phyloP scores from a whole-genome alignment of 192 early-diverging fungal genomes.

The Umbelopsis vinacea region DNA sequence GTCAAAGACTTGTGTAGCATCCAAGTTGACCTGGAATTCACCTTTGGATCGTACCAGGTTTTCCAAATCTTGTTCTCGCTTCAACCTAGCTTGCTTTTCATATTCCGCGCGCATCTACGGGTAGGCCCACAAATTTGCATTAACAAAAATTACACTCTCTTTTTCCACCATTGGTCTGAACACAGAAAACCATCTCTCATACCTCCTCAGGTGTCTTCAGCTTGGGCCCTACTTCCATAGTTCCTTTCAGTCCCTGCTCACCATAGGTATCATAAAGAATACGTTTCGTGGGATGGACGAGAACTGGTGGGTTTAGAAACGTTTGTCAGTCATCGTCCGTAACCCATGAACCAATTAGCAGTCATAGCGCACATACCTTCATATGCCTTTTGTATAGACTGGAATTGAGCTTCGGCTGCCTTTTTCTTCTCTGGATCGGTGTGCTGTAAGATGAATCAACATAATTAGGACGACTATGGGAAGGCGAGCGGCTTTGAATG shows the following conservation, averaged over 20 bases:
- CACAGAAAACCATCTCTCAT: too few species aligned
- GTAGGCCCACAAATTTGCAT: background rate
- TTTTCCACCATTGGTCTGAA: too few species aligned
- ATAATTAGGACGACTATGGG: background rate
- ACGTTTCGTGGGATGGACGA: constrained; percentile 76
- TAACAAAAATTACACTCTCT: too few species aligned
- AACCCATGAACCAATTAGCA: background rate
- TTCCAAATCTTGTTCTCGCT: constrained; percentile 67
- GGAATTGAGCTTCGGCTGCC: constrained; percentile 76
- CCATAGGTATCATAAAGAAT: constrained; percentile 93
- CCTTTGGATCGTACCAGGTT: constrained; percentile 64
- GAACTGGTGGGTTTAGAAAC: constrained; percentile 52
- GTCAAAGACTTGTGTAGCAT: constrained; percentile 54
- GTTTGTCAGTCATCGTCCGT: constrained; percentile 3
- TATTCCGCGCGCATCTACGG: constrained; percentile 66
- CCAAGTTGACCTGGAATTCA: constrained; percentile 56
- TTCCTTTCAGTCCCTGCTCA: constrained; percentile 78
- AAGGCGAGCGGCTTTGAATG: background rate
- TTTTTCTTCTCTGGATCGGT: constrained; percentile 58
- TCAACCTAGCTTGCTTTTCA: constrained; percentile 62
- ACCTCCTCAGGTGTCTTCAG: constrained; percentile 72
- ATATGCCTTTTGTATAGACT: constrained; percentile 77
- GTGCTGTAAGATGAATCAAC: constrained; percentile 45
- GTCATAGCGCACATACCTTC: constrained; percentile 57
- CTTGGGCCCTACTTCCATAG: constrained; percentile 65